Base-by-base conservation (phyloP, 176 grass and related monocot genomes). In the Musa itinerans region DNA sequence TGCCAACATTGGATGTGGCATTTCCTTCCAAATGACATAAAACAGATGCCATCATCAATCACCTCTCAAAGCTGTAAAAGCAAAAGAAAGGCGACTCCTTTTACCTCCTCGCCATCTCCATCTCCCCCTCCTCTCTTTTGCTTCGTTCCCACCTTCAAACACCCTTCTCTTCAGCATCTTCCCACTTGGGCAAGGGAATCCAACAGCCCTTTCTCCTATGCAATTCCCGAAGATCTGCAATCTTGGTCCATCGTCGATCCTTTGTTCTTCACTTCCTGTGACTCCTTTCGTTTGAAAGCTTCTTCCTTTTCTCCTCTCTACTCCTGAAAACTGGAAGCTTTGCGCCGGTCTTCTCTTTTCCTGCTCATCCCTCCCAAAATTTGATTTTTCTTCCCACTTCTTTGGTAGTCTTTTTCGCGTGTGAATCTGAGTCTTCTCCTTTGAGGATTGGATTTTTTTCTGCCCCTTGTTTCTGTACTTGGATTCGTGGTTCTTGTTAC, bases 311-410 rank as follows among this genome's bases (percentile, higher is more conserved):
- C 19, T 17, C 12, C 26, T 78, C 73, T 16, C 53, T 11, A 27
- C 24, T 17, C 23, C 24, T 59, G 12, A 75, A 75, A 75, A 55
- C n/a, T 75, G 67, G 9, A 48, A 75, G 12, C 17, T 75, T 75
- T 75, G 16, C 58, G 22, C 66, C 27, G 49, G 6, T 70, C 53
- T 67, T 49, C 48, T 52, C 27, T 8, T 34, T 57, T 57, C 25
- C 34, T 50, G 24, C 17, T 14, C 8, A 1, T 23, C 72, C 13
- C 53, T 50, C 22, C 11, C 52, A 74, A 74, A 63, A 43, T 79
- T 69, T 79, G 62, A 48, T 78, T 21, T 69, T 78, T 68, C 52
- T 69, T 55, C 50, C 52, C 63, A 10, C 76, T 68, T 19, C 8
- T 78, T 64, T 68, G 50, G 1, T 23, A 63, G 20, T 14, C 3